Percentiles rank a stretch among this genome's conserved stretches.
phyloP scores from a whole-genome alignment of 371 early-diverging fungal genomes.

The Rhizopus delemar region DNA sequence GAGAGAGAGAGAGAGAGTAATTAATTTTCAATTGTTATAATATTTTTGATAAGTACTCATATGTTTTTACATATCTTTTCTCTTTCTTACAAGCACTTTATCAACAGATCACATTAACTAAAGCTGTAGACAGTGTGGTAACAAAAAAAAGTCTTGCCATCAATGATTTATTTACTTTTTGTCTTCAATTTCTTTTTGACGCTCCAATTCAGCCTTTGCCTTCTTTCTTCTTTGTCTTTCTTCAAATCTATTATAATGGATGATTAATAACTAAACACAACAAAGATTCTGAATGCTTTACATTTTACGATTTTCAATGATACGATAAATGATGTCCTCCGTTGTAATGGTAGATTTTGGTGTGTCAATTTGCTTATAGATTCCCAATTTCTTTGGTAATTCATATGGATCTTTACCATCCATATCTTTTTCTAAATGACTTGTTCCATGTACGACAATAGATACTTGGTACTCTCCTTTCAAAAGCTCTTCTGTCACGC shows the following conservation, averaged over 20 bases:
- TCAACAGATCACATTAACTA: too few relatives aligned
- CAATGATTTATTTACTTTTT: constrained; percentile 30
- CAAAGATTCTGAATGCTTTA: constrained; percentile 37
- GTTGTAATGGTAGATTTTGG: constrained; percentile 79
- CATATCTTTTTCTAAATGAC: constrained; percentile 61
- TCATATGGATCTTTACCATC: constrained; percentile 82
- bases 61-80: too few relatives aligned
- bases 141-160: neutral
- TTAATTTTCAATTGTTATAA: too few relatives aligned
- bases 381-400: constrained; percentile 71
- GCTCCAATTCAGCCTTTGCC: constrained; percentile 66
- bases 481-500: constrained; percentile 78
- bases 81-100: too few relatives aligned
- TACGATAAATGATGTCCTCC: constrained; percentile 81
- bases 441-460: constrained; percentile 81
- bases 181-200: constrained; percentile 64
- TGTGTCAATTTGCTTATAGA: constrained; percentile 76
- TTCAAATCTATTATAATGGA: constrained; percentile 46
- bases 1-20: too few relatives aligned
- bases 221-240: constrained; percentile 77
- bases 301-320: constrained; percentile 81
- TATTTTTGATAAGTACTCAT: too few relatives aligned
- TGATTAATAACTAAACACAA: constrained; percentile 10
- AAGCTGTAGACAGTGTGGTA: too few relatives aligned
- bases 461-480: constrained; percentile 80